These are phyloP conservation scores for Wickerhamomyces subpelliculosus DNA, from an alignment of 805 yeast genomes.

Conservation along the genomic window DNA sequence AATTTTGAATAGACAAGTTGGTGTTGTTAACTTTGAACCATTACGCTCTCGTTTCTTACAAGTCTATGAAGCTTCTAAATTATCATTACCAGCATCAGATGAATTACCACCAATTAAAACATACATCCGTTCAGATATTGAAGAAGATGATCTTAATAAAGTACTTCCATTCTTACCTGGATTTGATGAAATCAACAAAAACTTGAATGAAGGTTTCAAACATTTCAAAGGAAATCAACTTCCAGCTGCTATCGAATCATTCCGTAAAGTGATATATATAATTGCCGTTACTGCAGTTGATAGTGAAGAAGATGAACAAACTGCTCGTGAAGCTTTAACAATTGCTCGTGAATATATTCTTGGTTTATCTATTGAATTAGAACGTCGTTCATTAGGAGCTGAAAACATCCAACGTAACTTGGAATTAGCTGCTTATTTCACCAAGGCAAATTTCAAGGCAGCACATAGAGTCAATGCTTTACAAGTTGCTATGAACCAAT, in stretches of 20 bases:
- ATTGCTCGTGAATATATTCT: constrained; percentile 85
- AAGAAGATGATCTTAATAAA: constrained; percentile 41
- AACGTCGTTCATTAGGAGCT: constrained; percentile 74
- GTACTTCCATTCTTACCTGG: constrained; percentile 72
- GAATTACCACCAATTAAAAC: constrained; percentile 67
- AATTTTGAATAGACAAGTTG: constrained; percentile 82
- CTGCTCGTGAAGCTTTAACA: constrained; percentile 61
- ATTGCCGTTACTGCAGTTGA: constrained; percentile 66
- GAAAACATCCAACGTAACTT: constrained; percentile 75
- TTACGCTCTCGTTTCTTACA: constrained; percentile 76
- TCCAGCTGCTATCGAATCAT: constrained; percentile 69
- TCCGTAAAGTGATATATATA: constrained; percentile 75
- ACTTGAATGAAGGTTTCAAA: constrained; percentile 66
- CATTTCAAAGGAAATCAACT: constrained; percentile 79
- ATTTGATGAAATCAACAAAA: constrained; percentile 53
- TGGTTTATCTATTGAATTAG: constrained; percentile 86
- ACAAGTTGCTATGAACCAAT: constrained; percentile 92
- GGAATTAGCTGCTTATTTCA: constrained; percentile 94
- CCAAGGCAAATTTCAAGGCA: constrained; percentile 73
- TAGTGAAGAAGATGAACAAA: constrained; percentile 67
- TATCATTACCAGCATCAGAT: constrained; percentile 61
- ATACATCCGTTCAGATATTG: constrained; percentile 58
- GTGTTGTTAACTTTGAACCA: constrained; percentile 83
- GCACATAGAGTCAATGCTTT: constrained; percentile 83
- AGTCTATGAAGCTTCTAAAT: constrained; percentile 74